phyloP scores from a whole-genome alignment of 441 rosid genomes.

The Euphorbia schlechtendalii region DNA sequence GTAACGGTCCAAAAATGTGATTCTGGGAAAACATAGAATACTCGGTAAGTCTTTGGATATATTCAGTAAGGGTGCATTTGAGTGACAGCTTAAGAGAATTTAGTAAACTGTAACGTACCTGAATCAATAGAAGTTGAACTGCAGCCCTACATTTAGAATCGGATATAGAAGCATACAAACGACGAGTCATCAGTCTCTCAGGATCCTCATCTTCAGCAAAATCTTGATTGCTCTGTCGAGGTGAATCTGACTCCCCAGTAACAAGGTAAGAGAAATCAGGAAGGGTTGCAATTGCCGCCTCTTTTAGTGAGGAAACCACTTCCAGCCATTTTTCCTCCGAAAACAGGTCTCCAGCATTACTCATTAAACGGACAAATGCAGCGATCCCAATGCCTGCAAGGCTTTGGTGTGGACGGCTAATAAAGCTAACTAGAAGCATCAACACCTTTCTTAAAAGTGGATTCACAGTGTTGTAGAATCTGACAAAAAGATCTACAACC shows the following conservation, averaged over 20 bases:
- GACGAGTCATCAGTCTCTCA: slow-evolving; percentile 45
- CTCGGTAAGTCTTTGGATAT: too few species aligned
- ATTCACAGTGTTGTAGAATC: slow-evolving; percentile 83
- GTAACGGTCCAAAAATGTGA: too few species aligned
- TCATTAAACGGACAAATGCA: slow-evolving; percentile 98
- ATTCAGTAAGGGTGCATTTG: too few species aligned
- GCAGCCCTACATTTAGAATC: slow-evolving; percentile 99
- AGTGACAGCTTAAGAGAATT: too few species aligned
- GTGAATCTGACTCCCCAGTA: slow-evolving; percentile 38
- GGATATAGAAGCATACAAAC: slow-evolving; percentile 57
- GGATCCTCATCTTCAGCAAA: slow-evolving; percentile 42
- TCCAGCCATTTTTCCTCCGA: slow-evolving; percentile 94
- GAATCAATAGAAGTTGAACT: slow-evolving; percentile 94
- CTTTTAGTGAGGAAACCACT: slow-evolving; percentile 86
- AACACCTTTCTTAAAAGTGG: slow-evolving; percentile 90
- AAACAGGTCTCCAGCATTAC: slow-evolving; percentile 86
- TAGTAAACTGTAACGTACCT: slow-evolving; percentile 43
- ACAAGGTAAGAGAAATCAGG: slow-evolving; percentile 79
- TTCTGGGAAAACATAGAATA: too few species aligned
- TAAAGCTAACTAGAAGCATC: slow-evolving; percentile 85
- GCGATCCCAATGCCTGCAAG: slow-evolving; percentile 99
- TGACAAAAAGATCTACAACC: slow-evolving; percentile 99
- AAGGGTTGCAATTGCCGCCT: slow-evolving; percentile 80
- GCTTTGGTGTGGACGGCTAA: slow-evolving; percentile 98
- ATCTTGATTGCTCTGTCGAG: slow-evolving; percentile 38